Percentiles rank a stretch among this genome's conserved stretches.
Evolutionary conservation across 495 filamentous ascomycete species (phyloP).

Genomic region (Haplographium delicatum): DNA sequence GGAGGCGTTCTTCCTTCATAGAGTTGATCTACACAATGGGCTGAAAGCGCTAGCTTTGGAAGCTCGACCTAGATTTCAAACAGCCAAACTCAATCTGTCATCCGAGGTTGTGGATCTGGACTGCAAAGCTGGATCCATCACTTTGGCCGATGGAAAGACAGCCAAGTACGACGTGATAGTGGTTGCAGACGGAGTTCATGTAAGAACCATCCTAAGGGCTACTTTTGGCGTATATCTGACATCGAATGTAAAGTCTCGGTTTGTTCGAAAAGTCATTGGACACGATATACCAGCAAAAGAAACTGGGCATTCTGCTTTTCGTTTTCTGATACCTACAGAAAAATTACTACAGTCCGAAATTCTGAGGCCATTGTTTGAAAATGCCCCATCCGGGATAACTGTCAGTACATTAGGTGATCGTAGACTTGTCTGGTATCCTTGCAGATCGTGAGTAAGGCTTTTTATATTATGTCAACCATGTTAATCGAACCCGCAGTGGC

Average conservation of each 20-base stretch:
- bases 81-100: too few species aligned
- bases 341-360: slow-evolving; percentile 31
- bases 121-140: slow-evolving; percentile 31
- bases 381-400: slow-evolving; percentile 29
- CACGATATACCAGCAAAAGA: too few species aligned
- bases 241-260: too few species aligned
- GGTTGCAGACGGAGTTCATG: slow-evolving; percentile 37
- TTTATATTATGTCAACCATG: too few species aligned
- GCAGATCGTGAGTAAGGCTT: slow-evolving; percentile 32
- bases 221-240: too few species aligned
- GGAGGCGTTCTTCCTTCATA: slow-evolving; percentile 37
- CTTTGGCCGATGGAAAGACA: slow-evolving; percentile 37
- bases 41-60: slow-evolving; percentile 39
- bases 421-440: slow-evolving; percentile 40
- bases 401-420: slow-evolving; percentile 25
- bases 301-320: slow-evolving; percentile 42
- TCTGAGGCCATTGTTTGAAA: slow-evolving; percentile 24
- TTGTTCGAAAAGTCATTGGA: too few species aligned
- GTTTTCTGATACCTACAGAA: slow-evolving; percentile 39
- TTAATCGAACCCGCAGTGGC: too few species aligned
- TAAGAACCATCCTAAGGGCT: slow-evolving; percentile 22
- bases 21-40: slow-evolving; percentile 47
- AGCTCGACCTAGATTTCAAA: too few species aligned
- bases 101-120: slow-evolving; percentile 30
- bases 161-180: slow-evolving; percentile 33